phyloP scores from a whole-genome alignment of 164 flowering plant species.

The Aristolochia californica region DNA sequence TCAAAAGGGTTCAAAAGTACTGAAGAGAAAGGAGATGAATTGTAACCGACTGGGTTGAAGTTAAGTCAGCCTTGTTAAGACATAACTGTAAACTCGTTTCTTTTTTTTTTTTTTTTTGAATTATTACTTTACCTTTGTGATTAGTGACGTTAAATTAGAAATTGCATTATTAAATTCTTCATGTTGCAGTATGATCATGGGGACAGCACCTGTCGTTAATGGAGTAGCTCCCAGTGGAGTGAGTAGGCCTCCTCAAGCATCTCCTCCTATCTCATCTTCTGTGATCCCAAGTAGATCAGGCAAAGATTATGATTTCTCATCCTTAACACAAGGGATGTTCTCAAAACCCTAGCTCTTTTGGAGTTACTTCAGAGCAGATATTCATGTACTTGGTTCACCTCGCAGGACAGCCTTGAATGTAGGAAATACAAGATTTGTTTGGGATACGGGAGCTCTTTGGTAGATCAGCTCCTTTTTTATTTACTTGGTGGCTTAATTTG shows the following conservation, averaged over 20 bases:
- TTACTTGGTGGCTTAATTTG: constrained; percentile 7
- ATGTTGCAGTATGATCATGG: constrained; percentile 31
- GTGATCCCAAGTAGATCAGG: constrained; percentile 26
- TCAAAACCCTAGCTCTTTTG: constrained; percentile 35
- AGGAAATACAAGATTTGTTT: constrained; percentile 4
- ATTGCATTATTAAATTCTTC: constrained; percentile 1
- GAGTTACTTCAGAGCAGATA: neutral
- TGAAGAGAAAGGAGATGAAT: too few species aligned
- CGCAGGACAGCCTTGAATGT: neutral
- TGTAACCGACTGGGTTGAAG: neutral
- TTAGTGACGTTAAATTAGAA: neutral
- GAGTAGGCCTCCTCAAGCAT: constrained; percentile 26
- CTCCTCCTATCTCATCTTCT: constrained; percentile 26
- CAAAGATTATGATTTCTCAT: constrained; percentile 51
- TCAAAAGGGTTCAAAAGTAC: neutral
- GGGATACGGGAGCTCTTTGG: constrained; percentile 3
- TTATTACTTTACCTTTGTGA: neutral
- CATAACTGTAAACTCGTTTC: neutral
- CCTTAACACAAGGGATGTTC: constrained; percentile 41
- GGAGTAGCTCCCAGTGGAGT: constrained; percentile 27
- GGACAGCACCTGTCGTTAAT: constrained; percentile 28
- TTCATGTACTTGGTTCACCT: constrained; percentile 1
- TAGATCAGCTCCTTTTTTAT: neutral
- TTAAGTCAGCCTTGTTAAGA: neutral
- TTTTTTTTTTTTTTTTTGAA: neutral